Evolutionary conservation across 2,329 filamentous ascomycete genomes (phyloP).

Genomic region (Colletotrichum lindemuthianum): DNA sequence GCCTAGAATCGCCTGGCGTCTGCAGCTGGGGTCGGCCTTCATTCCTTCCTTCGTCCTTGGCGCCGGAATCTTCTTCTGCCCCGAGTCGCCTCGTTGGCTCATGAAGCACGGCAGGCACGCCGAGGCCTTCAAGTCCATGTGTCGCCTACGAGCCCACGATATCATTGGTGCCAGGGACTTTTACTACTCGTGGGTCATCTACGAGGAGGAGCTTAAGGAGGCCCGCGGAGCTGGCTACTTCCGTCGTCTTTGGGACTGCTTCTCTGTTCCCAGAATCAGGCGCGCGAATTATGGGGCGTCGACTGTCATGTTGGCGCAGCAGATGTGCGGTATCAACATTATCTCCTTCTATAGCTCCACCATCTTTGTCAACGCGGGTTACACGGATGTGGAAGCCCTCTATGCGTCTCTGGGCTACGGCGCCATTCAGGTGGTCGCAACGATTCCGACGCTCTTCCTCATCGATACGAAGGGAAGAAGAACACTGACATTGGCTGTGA

Average conservation of each 20-base stretch:
- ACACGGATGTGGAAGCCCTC: constrained; percentile 59
- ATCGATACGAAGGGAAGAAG: constrained; percentile 58
- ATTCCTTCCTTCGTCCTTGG: constrained; percentile 62
- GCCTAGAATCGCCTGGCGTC: constrained; percentile 63
- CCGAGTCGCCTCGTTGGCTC: constrained; percentile 63
- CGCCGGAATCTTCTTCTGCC: constrained; percentile 61
- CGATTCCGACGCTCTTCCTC: constrained; percentile 65
- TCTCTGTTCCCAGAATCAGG: constrained; percentile 74
- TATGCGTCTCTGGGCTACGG: constrained; percentile 59
- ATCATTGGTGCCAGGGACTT: constrained; percentile 58
- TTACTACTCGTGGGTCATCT: constrained; percentile 46
- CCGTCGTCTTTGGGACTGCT: constrained; percentile 61
- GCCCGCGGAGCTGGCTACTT: constrained; percentile 44
- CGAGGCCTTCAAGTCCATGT: constrained; percentile 64
- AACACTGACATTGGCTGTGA: constrained; percentile 5
- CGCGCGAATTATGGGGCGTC: constrained; percentile 80
- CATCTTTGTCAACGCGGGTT: constrained; percentile 70
- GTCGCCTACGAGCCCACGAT: constrained; percentile 46
- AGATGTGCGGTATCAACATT: constrained; percentile 77
- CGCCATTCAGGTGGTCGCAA: constrained; percentile 53
- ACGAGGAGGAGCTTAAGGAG: constrained; percentile 45
- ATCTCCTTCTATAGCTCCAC: constrained; percentile 80
- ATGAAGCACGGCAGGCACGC: constrained; percentile 63
- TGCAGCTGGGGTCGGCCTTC: constrained; percentile 70
- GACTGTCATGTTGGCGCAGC: constrained; percentile 81